Percentiles rank a stretch among this genome's conserved stretches.
phyloP scores from a whole-genome alignment of 2,329 filamentous ascomycete species.

The Colletotrichum cereale region DNA sequence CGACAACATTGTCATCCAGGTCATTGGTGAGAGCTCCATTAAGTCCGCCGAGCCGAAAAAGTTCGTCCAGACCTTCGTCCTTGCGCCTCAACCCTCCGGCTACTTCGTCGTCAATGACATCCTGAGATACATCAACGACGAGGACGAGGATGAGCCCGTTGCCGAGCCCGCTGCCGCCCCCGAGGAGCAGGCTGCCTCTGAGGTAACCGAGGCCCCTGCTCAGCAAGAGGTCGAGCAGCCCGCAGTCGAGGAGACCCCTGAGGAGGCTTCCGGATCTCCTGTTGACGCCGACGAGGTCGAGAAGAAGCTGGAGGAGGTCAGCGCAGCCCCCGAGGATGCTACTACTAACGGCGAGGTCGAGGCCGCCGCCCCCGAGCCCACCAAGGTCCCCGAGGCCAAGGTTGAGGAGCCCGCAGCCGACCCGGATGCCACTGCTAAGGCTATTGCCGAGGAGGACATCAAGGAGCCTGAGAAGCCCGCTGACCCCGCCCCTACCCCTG shows the following conservation, averaged over 20 bases:
- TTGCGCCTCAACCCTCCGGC: constrained; percentile 94
- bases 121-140: constrained; percentile 91
- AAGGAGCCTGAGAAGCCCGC: constrained; percentile 76
- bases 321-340: constrained; percentile 52
- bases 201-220: constrained; percentile 55
- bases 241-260: constrained; percentile 45
- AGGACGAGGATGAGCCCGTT: constrained; percentile 78
- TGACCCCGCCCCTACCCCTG: constrained; percentile 69
- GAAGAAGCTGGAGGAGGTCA: constrained; percentile 79
- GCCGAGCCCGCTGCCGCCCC: constrained; percentile 50
- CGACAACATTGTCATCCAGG: constrained; percentile 95
- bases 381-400: constrained; percentile 48
- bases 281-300: constrained; percentile 71
- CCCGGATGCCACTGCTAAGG: constrained; percentile 63
- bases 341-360: constrained; percentile 50
- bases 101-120: constrained; percentile 99
- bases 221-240: constrained; percentile 51
- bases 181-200: constrained; percentile 53
- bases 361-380: constrained; percentile 50
- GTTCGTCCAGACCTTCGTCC: constrained; percentile 97
- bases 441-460: constrained; percentile 67
- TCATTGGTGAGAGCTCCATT: constrained; percentile 98
- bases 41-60: constrained; percentile 92
- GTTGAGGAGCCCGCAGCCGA: constrained; percentile 52
- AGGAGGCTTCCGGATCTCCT: constrained; percentile 41